A percentile compares a stretch with the other conserved stretches of the same genome.
These are phyloP conservation scores for Xylaria flabelliformis DNA, from an alignment of 495 filamentous ascomycete genomes.

Conservation along the genomic window DNA sequence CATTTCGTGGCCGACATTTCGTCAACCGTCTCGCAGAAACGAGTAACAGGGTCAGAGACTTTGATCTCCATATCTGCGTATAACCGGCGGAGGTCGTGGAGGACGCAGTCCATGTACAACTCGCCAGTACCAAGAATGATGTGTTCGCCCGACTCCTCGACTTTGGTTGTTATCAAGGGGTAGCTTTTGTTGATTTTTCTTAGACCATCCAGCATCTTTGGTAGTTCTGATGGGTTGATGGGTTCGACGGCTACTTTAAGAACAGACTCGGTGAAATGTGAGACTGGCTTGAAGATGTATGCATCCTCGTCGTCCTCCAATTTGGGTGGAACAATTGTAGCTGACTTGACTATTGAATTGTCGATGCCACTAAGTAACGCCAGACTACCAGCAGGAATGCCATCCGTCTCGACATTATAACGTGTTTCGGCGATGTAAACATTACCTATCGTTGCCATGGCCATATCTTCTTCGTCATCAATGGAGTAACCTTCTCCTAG, in stretches of 20 bases:
- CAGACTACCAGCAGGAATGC: slow-evolving; percentile 95
- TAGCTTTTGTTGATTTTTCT: slow-evolving; percentile 98
- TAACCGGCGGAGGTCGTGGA: slow-evolving; percentile 89
- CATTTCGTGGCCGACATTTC: slow-evolving; percentile 98
- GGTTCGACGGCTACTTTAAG: slow-evolving; percentile 98
- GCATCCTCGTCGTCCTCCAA: slow-evolving; percentile 87
- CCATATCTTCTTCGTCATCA: slow-evolving; percentile 99
- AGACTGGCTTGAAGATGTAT: slow-evolving; percentile 90
- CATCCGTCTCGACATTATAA: slow-evolving; percentile 89
- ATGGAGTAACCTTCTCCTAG: slow-evolving; percentile 95
- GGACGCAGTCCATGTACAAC: slow-evolving; percentile 98
- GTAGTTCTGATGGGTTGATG: slow-evolving; percentile 97
- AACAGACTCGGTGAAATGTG: slow-evolving; percentile 96
- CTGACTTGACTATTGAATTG: slow-evolving; percentile 97
- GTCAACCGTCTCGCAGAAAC: slow-evolving; percentile 98
- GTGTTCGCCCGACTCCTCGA: slow-evolving; percentile 98
- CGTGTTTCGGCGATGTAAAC: slow-evolving; percentile 93
- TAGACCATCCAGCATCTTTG: slow-evolving; percentile 97
- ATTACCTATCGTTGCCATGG: slow-evolving; percentile 81
- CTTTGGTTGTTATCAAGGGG: slow-evolving; percentile 92
- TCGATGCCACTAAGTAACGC: slow-evolving; percentile 90
- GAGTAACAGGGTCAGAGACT: slow-evolving; percentile 95
- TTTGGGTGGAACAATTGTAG: slow-evolving; percentile 86
- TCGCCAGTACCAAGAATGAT: slow-evolving; percentile 94
- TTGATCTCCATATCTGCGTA: slow-evolving; percentile 99